Conservation (phyloP, 2,329 filamentous ascomycete species). For the Aspergillus texensis region DNA sequence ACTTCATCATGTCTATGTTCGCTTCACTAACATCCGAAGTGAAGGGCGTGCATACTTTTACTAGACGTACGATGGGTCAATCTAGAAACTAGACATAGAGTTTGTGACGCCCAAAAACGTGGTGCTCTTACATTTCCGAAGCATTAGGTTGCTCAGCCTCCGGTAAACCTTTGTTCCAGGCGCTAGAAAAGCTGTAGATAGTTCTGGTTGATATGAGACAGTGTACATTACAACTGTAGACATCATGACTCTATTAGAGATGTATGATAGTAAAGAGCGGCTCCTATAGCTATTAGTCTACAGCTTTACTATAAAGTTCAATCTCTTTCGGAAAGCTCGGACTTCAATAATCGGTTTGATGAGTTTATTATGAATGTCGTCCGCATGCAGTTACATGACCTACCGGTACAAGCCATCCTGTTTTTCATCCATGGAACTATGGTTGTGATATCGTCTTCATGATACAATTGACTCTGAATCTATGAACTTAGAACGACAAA, state of each 20-base stretch:
- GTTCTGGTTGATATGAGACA: not conserved
- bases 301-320: not conserved
- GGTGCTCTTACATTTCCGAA: not conserved
- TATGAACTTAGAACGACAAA: not conserved
- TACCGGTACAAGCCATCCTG: not conserved
- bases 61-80: not conserved
- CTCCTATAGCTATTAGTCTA: not conserved
- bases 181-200: not conserved
- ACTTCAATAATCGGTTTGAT: not conserved
- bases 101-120: not conserved
- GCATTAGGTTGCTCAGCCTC: not conserved
- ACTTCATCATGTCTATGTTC: not conserved
- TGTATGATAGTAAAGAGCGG: not conserved
- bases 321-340: not conserved
- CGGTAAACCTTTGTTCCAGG: not conserved
- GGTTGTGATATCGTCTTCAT: not conserved
- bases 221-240: not conserved
- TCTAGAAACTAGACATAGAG: not conserved
- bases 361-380: not conserved
- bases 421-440: not conserved
- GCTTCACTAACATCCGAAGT: not conserved
- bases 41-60: not conserved
- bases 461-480: not conserved
- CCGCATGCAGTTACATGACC: not conserved
- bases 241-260: not conserved